Evolutionary conservation across 2,329 filamentous ascomycete species (phyloP), one percentile per base, ranked within the genome.

Genomic region (Trichophyton schoenleinii): DNA sequence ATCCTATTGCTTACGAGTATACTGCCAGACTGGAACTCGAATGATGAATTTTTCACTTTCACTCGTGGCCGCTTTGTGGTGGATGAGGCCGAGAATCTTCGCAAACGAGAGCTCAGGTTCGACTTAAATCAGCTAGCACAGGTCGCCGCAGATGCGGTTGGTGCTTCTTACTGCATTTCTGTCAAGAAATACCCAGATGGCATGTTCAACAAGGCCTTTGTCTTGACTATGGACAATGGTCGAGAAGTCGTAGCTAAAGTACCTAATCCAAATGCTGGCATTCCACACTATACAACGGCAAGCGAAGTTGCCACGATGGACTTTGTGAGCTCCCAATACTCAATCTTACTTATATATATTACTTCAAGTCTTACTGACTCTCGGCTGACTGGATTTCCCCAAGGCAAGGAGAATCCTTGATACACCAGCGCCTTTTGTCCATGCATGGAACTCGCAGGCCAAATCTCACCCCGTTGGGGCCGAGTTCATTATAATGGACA

Each of bases 111-210:
- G 41, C 48, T 62, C 31, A 52, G 36, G 9, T 75, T 75, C 63
- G 70, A 75, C 66, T 66, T 75, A 3, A 22, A 67, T 31, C 68
- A 67, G 57, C 70, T 76, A n/a, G 62, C 70, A 58, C 55, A 65
- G 28, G 63, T 71, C 44, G 72, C 71, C n/a, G 69, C 68, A 58
- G 60, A 67, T 46, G 67, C 65, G 49, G 61, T 70, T 34, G 69
- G 69, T 34, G 70, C 71, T 11, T 59, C 65, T 48, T 62, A 58
- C 2, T 74, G 72, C 65, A 62, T 69, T 20, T 68, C 67, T 20
- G 70, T 76, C 25, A 67, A 57, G 34, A 73, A 73, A 64, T 70
- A 68, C 25, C 55, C 64, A 3, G 72, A 74, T 64, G 72, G 72
- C 0, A 62, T 70, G 31, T 67, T 68, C 62, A 74, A 70, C 63